Percentiles rank a stretch among this genome's conserved stretches.
Conservation (phyloP, 225 moss, liverwort and hornwort species). For the Rhytidiadelphus loreus region DNA sequence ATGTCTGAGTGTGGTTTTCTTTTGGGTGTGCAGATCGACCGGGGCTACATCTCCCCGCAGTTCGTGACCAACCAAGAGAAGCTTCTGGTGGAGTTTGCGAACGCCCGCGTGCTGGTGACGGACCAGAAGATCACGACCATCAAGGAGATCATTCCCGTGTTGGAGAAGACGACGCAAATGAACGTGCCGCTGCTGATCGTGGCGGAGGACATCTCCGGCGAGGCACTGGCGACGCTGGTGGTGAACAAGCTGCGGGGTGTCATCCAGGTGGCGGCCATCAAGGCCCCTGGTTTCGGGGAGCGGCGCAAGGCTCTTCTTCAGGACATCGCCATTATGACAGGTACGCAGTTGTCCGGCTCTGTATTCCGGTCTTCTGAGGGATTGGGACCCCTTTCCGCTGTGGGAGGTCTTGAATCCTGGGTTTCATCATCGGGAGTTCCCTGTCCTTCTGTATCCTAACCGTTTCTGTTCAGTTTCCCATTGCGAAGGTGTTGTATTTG, state of each 20-base stretch:
- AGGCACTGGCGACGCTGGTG: conserved; percentile 90
- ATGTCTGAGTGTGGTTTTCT: not conserved
- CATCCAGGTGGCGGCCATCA: conserved; percentile 88
- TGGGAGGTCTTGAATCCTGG: not conserved
- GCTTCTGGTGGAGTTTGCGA: conserved; percentile 79
- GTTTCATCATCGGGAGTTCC: not conserved
- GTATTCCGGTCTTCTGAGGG: too few species aligned
- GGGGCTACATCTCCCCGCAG: conserved; percentile 86
- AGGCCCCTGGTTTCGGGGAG: conserved; percentile 93
- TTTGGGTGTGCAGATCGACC: conserved; percentile 52
- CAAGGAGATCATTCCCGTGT: conserved; percentile 84
- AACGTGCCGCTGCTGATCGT: conserved; percentile 79
- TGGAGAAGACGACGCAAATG: conserved; percentile 91
- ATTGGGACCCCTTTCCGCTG: too few species aligned
- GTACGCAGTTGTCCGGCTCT: not conserved
- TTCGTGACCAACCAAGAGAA: conserved; percentile 95
- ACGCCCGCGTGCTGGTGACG: conserved; percentile 66
- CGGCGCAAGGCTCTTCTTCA: conserved; percentile 95
- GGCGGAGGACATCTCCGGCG: conserved; percentile 85
- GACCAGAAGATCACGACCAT: conserved; percentile 88
- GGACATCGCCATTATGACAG: conserved; percentile 85
- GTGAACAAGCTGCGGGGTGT: conserved; percentile 95
- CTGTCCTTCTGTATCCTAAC: not conserved
- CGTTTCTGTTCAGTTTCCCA: not conserved
- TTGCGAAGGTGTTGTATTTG: not conserved